Evolutionary conservation across 768 basidiomycete genomes (phyloP).

Genomic region (Fomitopsis pulvina): DNA sequence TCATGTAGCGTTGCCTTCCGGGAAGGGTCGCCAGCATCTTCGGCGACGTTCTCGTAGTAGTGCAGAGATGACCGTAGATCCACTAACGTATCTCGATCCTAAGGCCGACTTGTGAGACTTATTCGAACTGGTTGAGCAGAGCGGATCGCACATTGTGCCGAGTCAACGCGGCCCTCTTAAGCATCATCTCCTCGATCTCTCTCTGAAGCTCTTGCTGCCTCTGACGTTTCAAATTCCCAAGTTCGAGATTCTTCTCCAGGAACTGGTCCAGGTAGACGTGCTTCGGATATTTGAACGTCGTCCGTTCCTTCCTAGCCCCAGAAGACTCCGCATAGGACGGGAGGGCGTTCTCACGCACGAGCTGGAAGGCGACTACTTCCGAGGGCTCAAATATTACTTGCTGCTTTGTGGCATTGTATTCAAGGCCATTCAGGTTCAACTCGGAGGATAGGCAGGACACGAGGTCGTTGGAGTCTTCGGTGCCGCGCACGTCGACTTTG

Average conservation of each 20-base stretch:
- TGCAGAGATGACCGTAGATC: constrained; percentile 55
- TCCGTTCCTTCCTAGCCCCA: constrained; percentile 21
- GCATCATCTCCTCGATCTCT: constrained; percentile 41
- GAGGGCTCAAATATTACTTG: constrained; percentile 59
- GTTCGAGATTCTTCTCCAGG: constrained; percentile 46
- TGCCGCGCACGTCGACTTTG: constrained; percentile 39
- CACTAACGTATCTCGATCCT: constrained; percentile 60
- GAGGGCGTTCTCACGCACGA: constrained; percentile 24
- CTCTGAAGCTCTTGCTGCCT: constrained; percentile 34
- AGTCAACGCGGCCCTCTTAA: constrained; percentile 41
- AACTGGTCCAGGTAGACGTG: constrained; percentile 71
- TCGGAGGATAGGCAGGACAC: constrained; percentile 46
- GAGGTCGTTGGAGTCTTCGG: constrained; percentile 45
- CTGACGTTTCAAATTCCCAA: constrained; percentile 30
- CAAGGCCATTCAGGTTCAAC: constrained; percentile 27
- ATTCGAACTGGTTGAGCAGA: neutral
- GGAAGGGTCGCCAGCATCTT: constrained; percentile 37
- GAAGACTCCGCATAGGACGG: constrained; percentile 16
- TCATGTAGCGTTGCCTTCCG: constrained; percentile 38
- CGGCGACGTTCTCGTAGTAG: constrained; percentile 67
- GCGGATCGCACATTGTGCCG: constrained; percentile 45
- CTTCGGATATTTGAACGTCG: constrained; percentile 53
- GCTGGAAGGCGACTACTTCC: constrained; percentile 55
- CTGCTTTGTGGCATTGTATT: constrained; percentile 30
- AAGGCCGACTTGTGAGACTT: neutral